Base-by-base conservation (phyloP, 345 rosid species). In the Durio zibethinus region DNA sequence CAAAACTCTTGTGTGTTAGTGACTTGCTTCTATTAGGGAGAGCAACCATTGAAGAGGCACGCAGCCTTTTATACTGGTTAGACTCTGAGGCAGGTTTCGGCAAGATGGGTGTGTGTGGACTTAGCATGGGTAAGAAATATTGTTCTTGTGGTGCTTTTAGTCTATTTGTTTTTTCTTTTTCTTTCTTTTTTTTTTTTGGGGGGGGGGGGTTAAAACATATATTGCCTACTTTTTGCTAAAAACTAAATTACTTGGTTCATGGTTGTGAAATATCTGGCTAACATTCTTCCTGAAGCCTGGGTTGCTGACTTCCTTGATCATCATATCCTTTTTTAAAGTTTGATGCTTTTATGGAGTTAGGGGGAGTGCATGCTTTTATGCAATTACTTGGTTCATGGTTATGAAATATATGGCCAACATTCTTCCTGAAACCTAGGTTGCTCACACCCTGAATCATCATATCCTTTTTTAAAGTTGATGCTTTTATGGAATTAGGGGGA, bases 311-410 rank as follows among this genome's bases (percentile, higher is more conserved):
- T n/a, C n/a, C n/a, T n/a, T n/a, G 40, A 59, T 59, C 43, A 10
- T 63, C 50, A 40, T 14, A 5, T 48, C 21, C 83, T 10, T 27
- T 35, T 63, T 75, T 66, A 25, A 56, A 50, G 10, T 29, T n/a
- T 76, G 56, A 61, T 83, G 56, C 73, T 82, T 68, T 83, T 25
- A 33, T 79, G 83, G 62, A 23, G 79, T 77, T 71, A 88, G 99
- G 99, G 31, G 98, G 99, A 86, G 99, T 96, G 12, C 98, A 93
- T 83, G 97, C 99, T 83, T n/a, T n/a, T n/a, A n/a, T n/a, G n/a
- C n/a, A 50, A 53, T 33, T 67, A n/a, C 53, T 71, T 29, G 56
- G 52, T 78, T 50, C 29, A 18, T 40, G n/a, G 35, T 53, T 47
- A 25, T 47, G 35, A 74, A 64, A 50, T 43, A 74, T 53, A 62